phyloP scores from a whole-genome alignment of 2,329 filamentous ascomycete genomes.

The Arthroderma sp. region DNA sequence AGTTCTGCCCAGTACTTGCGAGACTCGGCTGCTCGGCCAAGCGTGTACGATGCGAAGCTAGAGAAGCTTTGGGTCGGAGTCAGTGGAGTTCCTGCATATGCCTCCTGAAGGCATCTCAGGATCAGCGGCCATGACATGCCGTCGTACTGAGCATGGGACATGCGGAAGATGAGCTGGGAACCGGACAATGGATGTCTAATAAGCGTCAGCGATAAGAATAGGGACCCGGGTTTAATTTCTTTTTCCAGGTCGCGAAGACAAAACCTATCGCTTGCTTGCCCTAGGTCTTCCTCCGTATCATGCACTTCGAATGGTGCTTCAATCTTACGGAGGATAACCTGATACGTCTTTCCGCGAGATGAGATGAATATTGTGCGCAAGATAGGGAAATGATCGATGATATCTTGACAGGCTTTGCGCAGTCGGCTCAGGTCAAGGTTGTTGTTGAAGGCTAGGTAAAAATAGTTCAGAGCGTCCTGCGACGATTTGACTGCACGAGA shows the following conservation, averaged over 20 bases:
- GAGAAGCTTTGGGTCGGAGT: slow-evolving; percentile 13
- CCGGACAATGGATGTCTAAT: not conserved
- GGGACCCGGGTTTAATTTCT: not conserved
- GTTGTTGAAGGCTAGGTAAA: not conserved
- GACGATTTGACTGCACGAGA: slow-evolving; percentile 5
- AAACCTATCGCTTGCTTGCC: not conserved
- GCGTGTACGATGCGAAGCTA: slow-evolving; percentile 6
- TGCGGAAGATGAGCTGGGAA: slow-evolving; percentile 36
- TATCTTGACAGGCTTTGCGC: not conserved
- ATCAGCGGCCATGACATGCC: slow-evolving; percentile 48
- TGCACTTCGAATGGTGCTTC: not conserved
- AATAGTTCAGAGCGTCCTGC: slow-evolving; percentile 9
- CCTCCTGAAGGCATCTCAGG: slow-evolving; percentile 43
- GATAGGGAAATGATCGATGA: not conserved
- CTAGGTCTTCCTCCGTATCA: slow-evolving; percentile 29
- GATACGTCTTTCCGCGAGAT: not conserved
- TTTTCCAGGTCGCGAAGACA: not conserved
- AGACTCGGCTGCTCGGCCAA: not conserved
- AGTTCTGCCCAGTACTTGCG: slow-evolving; percentile 8
- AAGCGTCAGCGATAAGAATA: not conserved
- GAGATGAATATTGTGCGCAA: slow-evolving; percentile 7
- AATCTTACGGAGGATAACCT: not conserved
- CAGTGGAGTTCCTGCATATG: slow-evolving; percentile 29
- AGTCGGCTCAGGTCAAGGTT: not conserved
- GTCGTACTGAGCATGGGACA: slow-evolving; percentile 54